phyloP scores from a whole-genome alignment of 1,284 basidiomycete genomes.

The Ganoderma meredithae region DNA sequence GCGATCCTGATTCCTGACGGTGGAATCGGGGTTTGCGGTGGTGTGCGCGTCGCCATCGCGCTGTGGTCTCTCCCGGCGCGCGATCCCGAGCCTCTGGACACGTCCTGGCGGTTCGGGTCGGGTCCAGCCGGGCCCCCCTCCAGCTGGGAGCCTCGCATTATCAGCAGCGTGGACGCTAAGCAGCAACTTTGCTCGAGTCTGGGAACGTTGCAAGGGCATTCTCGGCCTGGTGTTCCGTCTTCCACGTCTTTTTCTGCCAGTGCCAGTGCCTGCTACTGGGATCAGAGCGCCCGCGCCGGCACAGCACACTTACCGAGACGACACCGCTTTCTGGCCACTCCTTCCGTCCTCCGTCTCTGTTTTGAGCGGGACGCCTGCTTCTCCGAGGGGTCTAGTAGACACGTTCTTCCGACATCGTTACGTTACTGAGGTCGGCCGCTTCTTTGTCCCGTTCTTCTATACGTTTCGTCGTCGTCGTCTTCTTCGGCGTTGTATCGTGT shows the following conservation, averaged over 20 bases:
- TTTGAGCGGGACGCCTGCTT: background rate
- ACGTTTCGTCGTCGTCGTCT: background rate
- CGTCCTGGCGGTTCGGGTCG: background rate
- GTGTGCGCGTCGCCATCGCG: background rate
- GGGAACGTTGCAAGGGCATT: background rate
- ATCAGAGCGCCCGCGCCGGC: background rate
- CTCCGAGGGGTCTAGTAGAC: background rate
- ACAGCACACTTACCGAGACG: background rate
- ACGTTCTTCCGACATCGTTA: background rate
- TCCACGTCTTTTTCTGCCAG: background rate
- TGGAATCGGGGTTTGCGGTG: background rate
- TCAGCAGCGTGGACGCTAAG: background rate
- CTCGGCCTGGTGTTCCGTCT: background rate
- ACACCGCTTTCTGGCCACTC: background rate
- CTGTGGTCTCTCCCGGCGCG: background rate
- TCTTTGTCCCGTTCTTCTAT: background rate
- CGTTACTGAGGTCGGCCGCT: background rate
- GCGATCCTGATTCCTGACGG: background rate
- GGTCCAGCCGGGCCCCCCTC: background rate
- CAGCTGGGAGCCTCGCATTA: background rate
- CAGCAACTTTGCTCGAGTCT: background rate
- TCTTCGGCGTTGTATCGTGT: too few species aligned
- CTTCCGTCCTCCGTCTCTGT: background rate
- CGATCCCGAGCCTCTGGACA: background rate
- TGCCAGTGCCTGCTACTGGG: too few species aligned